These are phyloP conservation scores for Clonostachys sp. DNA, from an alignment of 2,329 filamentous ascomycete genomes.

Conservation along the genomic window DNA sequence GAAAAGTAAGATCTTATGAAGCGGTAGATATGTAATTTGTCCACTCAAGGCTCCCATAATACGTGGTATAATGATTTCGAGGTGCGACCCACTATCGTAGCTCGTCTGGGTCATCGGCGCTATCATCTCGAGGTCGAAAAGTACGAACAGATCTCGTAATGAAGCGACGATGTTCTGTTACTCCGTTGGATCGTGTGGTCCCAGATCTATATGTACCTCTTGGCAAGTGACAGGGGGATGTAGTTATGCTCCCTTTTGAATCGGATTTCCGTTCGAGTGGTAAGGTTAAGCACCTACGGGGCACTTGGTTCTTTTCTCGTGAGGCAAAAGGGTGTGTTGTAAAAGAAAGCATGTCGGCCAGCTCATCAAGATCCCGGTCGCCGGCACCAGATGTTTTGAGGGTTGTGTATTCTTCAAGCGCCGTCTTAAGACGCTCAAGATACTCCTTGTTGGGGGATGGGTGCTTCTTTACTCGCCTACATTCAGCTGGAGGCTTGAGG, in stretches of 20 bases:
- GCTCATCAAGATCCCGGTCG: slow-evolving; percentile 20
- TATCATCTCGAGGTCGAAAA: slow-evolving; percentile 1
- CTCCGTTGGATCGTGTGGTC: neutral
- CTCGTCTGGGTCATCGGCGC: too few relatives aligned
- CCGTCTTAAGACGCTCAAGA: slow-evolving; percentile 28
- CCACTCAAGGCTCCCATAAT: too few relatives aligned
- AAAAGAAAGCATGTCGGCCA: slow-evolving; percentile 10
- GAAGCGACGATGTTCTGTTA: neutral
- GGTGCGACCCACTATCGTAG: too few relatives aligned
- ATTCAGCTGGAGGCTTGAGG: neutral
- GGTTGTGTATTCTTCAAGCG: slow-evolving; percentile 23
- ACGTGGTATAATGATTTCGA: too few relatives aligned
- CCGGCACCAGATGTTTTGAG: slow-evolving; percentile 8
- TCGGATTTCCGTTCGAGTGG: too few relatives aligned
- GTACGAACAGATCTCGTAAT: neutral
- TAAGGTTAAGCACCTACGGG: slow-evolving; percentile 5
- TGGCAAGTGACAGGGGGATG: too few relatives aligned
- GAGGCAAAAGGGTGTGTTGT: slow-evolving; percentile 9
- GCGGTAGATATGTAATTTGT: too few relatives aligned
- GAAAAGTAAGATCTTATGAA: too few relatives aligned
- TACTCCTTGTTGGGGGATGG: slow-evolving; percentile 37
- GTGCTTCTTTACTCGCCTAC: slow-evolving; percentile 30
- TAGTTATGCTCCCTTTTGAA: slow-evolving; percentile 3
- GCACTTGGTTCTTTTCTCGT: slow-evolving; percentile 20
- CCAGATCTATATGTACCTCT: too few relatives aligned